These are phyloP conservation scores for Botrytis hyacinthi DNA, from an alignment of 2,329 filamentous ascomycete species.

Conservation along the genomic window DNA sequence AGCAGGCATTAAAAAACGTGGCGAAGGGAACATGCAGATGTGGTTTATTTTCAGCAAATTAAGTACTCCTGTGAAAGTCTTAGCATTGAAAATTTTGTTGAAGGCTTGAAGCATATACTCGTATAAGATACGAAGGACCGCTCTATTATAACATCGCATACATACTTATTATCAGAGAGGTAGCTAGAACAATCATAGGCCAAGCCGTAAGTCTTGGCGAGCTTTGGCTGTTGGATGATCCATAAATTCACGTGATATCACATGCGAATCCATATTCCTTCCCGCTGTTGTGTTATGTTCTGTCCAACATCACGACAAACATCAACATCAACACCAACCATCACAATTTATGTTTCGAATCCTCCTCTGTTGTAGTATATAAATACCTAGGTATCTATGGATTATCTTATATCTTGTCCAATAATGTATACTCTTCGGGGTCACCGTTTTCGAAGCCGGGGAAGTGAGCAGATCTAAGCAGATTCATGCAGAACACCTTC, in stretches of 20 bases:
- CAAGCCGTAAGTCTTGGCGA: not conserved
- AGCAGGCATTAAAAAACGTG: not conserved
- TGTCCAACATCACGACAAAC: not conserved
- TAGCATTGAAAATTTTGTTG: not conserved
- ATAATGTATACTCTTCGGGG: too few relatives aligned
- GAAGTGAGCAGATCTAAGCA: not conserved
- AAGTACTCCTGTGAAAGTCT: not conserved
- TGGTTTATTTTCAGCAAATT: not conserved
- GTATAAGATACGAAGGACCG: not conserved
- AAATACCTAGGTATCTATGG: not conserved
- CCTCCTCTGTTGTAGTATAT: not conserved
- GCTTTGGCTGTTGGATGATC: not conserved
- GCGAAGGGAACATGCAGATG: not conserved
- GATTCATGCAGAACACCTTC: not conserved
- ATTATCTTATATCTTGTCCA: not conserved
- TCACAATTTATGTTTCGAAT: too few relatives aligned
- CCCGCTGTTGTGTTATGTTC: not conserved
- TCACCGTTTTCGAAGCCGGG: not conserved
- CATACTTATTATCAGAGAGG: not conserved
- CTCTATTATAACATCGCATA: not conserved
- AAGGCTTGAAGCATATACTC: not conserved
- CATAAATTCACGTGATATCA: not conserved
- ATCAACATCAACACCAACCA: too few relatives aligned
- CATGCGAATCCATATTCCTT: not conserved
- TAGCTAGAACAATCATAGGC: not conserved